Conservation (phyloP, 345 rosid genomes). For the Murraya paniculata region DNA sequence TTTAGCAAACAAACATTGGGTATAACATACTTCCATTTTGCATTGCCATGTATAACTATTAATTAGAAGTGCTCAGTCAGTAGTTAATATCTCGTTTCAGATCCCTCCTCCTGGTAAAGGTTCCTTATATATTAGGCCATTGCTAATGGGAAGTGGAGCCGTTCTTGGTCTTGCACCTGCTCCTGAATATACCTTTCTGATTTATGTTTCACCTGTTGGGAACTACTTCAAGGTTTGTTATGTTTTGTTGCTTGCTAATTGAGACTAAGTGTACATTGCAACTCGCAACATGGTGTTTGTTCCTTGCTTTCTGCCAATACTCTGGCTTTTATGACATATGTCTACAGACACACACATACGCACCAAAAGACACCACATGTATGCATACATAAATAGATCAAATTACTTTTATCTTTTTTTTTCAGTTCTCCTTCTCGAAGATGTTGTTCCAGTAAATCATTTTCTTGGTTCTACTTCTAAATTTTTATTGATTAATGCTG, state of each 20-base stretch:
- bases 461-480: neutral
- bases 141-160: constrained; percentile 96
- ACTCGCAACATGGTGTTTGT: neutral
- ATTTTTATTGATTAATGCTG: neutral
- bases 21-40: constrained; percentile 21
- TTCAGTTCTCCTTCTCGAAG: neutral
- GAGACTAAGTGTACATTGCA: neutral
- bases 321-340: neutral
- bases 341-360: neutral
- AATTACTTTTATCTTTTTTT: neutral
- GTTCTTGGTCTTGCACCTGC: constrained; percentile 99
- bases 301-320: neutral
- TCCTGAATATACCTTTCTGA: constrained; percentile 87
- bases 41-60: neutral
- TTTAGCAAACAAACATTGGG: constrained; percentile 96
- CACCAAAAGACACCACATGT: neutral
- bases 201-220: constrained; percentile 94
- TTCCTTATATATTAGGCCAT: constrained; percentile 82
- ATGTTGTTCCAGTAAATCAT: neutral
- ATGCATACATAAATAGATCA: neutral
- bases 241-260: neutral
- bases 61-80: constrained; percentile 8
- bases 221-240: constrained; percentile 86
- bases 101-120: constrained; percentile 95
- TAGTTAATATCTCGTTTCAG: constrained; percentile 35